Evolutionary conservation across 2,329 filamentous ascomycete species (phyloP).

Genomic region (Hirsutella minnesotensis): DNA sequence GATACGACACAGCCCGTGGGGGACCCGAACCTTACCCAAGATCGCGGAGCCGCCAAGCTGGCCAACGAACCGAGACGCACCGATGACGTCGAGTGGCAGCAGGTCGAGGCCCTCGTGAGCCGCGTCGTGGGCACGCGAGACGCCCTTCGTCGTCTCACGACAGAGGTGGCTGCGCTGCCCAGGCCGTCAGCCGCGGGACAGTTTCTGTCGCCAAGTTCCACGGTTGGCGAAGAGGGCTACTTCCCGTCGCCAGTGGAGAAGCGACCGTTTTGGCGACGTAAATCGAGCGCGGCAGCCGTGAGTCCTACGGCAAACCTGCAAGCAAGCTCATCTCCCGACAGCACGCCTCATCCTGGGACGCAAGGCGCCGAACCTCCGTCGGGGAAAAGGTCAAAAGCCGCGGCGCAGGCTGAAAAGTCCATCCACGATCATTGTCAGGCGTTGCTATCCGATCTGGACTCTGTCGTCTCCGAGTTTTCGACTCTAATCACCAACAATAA

Average conservation of each 20-base stretch:
- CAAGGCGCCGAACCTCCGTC: slow-evolving; percentile 19
- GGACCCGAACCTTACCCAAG: slow-evolving; percentile 15
- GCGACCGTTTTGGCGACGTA: slow-evolving; percentile 85
- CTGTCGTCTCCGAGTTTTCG: slow-evolving; percentile 73
- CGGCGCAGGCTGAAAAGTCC: slow-evolving; percentile 44
- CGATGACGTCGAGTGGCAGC: slow-evolving; percentile 77
- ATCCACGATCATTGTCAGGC: slow-evolving; percentile 75
- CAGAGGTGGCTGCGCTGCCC: slow-evolving; percentile 57
- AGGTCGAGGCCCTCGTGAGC: slow-evolving; percentile 75
- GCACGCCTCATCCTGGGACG: slow-evolving; percentile 16
- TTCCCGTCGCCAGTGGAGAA: slow-evolving; percentile 42
- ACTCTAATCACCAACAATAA: slow-evolving; percentile 68
- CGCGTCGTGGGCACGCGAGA: slow-evolving; percentile 80
- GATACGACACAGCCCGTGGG: slow-evolving; percentile 22
- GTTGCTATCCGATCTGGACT: slow-evolving; percentile 74
- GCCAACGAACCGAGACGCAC: slow-evolving; percentile 26
- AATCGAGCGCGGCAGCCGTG: slow-evolving; percentile 46
- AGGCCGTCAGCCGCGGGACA: slow-evolving; percentile 14
- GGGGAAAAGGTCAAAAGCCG: slow-evolving; percentile 24
- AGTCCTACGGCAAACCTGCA: slow-evolving; percentile 28
- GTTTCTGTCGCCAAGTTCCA: slow-evolving; percentile 30
- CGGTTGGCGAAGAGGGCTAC: slow-evolving; percentile 33
- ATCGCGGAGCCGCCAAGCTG: slow-evolving; percentile 13
- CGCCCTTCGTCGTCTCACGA: slow-evolving; percentile 73
- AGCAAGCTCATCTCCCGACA: slow-evolving; percentile 25